These are phyloP conservation scores for Hanseniaspora thailandica DNA, from an alignment of 805 yeast species.

Conservation along the genomic window DNA sequence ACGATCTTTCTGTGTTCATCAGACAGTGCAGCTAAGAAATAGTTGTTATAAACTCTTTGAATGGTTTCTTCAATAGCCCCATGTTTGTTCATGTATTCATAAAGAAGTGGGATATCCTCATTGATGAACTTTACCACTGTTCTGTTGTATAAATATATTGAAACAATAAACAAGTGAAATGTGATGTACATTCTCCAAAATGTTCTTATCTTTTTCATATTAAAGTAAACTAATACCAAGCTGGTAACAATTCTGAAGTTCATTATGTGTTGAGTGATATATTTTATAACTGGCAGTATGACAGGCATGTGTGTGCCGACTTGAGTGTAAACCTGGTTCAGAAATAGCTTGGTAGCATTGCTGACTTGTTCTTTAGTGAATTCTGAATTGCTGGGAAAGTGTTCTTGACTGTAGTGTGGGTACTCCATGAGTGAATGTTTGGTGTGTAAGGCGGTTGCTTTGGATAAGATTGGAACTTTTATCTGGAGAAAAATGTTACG, in stretches of 20 bases:
- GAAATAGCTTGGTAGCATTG: background rate
- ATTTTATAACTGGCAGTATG: background rate
- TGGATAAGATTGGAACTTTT: too few relatives aligned
- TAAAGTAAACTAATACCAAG: background rate
- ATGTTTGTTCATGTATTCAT: slow-evolving; percentile 10
- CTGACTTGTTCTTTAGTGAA: background rate
- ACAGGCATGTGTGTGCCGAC: background rate
- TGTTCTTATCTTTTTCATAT: background rate
- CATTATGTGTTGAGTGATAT: background rate
- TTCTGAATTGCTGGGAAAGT: background rate
- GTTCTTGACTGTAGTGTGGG: background rate
- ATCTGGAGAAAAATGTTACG: too few relatives aligned
- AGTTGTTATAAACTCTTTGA: background rate
- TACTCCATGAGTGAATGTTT: background rate
- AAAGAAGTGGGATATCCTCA: slow-evolving; percentile 6
- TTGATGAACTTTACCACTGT: slow-evolving; percentile 6
- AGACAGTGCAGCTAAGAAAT: background rate
- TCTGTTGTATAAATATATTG: slow-evolving; percentile 7
- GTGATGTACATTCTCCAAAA: background rate
- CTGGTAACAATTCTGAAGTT: slow-evolving; percentile 1
- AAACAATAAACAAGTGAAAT: background rate
- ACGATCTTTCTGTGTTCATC: background rate
- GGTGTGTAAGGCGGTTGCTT: too few relatives aligned
- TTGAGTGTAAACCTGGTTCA: background rate
- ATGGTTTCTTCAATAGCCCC: slow-evolving; percentile 1